Conservation (phyloP, 2,329 filamentous ascomycete species). For the Chaetomium sp. region DNA sequence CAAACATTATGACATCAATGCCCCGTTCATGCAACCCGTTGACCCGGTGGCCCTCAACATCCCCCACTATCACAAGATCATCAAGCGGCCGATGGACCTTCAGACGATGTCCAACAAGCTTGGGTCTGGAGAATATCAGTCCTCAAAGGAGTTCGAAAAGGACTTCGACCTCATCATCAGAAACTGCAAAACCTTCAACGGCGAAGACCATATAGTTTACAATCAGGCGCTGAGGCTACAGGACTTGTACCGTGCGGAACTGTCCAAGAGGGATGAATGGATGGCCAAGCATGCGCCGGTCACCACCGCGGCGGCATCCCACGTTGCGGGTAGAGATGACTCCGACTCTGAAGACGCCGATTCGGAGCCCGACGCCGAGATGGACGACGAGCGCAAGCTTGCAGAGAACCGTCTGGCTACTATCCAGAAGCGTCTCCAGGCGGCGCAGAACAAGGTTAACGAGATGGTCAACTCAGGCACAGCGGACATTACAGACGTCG, state of each 20-base stretch:
- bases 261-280: slow-evolving; percentile 79
- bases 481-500: slow-evolving; percentile 55
- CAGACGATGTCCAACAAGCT: slow-evolving; percentile 79
- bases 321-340: slow-evolving; percentile 57
- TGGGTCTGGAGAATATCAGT: slow-evolving; percentile 75
- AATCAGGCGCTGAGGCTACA: slow-evolving; percentile 72
- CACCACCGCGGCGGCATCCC: slow-evolving; percentile 48
- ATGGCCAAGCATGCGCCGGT: slow-evolving; percentile 70
- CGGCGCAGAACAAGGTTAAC: slow-evolving; percentile 62
- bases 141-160: slow-evolving; percentile 79
- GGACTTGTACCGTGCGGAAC: slow-evolving; percentile 72
- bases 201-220: slow-evolving; percentile 71
- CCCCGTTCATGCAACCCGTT: slow-evolving; percentile 79
- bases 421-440: slow-evolving; percentile 54
- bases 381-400: slow-evolving; percentile 48
- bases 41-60: slow-evolving; percentile 94
- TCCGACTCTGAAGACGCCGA: slow-evolving; percentile 49
- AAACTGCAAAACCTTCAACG: slow-evolving; percentile 93
- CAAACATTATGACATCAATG: slow-evolving; percentile 68
- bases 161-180: slow-evolving; percentile 81
- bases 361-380: slow-evolving; percentile 60
- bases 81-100: slow-evolving; percentile 97
- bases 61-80: slow-evolving; percentile 86
- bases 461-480: slow-evolving; percentile 53
- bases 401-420: slow-evolving; percentile 51